phyloP scores from a whole-genome alignment of 176 grass and related monocot species.

The Elymus sibiricus region DNA sequence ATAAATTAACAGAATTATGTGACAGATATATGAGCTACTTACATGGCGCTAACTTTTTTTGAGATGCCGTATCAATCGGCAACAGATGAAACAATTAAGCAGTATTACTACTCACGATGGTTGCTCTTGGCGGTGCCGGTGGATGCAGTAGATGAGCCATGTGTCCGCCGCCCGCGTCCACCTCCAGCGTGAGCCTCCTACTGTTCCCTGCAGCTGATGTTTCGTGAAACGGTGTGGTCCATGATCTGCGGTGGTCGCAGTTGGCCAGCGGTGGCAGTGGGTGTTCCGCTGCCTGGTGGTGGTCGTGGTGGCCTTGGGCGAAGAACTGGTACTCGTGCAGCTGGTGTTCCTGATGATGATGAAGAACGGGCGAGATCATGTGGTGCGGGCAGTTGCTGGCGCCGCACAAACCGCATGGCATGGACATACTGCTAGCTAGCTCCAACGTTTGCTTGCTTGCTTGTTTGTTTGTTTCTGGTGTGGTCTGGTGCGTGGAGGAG shows the following conservation, averaged over 20 bases:
- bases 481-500: too few relatives aligned
- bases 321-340: constrained; percentile 33
- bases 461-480: too few relatives aligned
- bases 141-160: neutral
- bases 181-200: constrained; percentile 17
- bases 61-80: too few relatives aligned
- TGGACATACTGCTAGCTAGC: neutral
- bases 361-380: too few relatives aligned
- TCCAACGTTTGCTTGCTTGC: too few relatives aligned
- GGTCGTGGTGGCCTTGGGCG: neutral
- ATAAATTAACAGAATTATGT: too few relatives aligned
- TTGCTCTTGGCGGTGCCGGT: neutral
- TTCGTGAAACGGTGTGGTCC: neutral
- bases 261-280: neutral
- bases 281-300: neutral
- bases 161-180: neutral
- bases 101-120: constrained; percentile 19
- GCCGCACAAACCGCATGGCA: constrained; percentile 7
- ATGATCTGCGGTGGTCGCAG: neutral
- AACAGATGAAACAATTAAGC: neutral
- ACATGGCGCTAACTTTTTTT: too few relatives aligned
- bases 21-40: too few relatives aligned
- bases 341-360: neutral
- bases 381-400: too few relatives aligned
- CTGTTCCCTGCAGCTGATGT: neutral